These are phyloP conservation scores for Penicillium occitanis DNA, from an alignment of 2,329 filamentous ascomycete genomes.

Conservation along the genomic window DNA sequence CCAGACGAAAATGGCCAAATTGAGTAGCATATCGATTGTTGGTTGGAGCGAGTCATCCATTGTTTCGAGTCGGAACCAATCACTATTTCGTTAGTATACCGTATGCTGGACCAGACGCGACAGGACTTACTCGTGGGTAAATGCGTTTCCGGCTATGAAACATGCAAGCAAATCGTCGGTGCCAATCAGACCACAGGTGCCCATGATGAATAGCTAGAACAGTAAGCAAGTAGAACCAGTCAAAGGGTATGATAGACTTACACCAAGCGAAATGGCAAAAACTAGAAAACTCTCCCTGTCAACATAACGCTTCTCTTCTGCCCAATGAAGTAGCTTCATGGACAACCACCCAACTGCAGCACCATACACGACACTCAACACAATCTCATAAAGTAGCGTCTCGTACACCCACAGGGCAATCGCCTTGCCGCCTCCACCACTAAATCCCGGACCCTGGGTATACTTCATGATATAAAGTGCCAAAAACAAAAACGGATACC, in stretches of 20 bases:
- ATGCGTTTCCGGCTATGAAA: conserved; percentile 87
- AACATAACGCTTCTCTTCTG: conserved; percentile 76
- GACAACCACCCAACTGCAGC: conserved; percentile 75
- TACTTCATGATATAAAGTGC: conserved; percentile 82
- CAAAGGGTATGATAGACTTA: conserved; percentile 39
- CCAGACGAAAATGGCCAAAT: conserved; percentile 86
- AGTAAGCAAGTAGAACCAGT: conserved; percentile 5
- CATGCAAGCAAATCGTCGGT: conserved; percentile 89
- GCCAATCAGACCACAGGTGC: conserved; percentile 82
- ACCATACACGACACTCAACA: conserved; percentile 77
- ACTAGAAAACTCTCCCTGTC: conserved; percentile 86
- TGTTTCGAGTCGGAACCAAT: conserved; percentile 90
- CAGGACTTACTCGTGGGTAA: conserved; percentile 71
- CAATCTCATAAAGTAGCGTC: conserved; percentile 79
- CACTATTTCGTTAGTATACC: conserved; percentile 41
- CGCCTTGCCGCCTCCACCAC: conserved; percentile 63
- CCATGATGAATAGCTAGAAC: conserved; percentile 72
- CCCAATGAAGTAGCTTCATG: conserved; percentile 79
- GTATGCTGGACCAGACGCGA: too few relatives aligned
- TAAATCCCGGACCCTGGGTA: conserved; percentile 55
- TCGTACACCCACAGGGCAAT: conserved; percentile 81
- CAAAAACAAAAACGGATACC: conserved; percentile 85
- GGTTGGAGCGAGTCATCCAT: conserved; percentile 89
- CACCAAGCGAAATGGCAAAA: conserved; percentile 77
- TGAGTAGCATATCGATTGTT: conserved; percentile 91